Percentiles rank a stretch among this genome's conserved stretches.
Evolutionary conservation across 1,284 basidiomycete genomes (phyloP).

Genomic region (Marasmius fiardii): DNA sequence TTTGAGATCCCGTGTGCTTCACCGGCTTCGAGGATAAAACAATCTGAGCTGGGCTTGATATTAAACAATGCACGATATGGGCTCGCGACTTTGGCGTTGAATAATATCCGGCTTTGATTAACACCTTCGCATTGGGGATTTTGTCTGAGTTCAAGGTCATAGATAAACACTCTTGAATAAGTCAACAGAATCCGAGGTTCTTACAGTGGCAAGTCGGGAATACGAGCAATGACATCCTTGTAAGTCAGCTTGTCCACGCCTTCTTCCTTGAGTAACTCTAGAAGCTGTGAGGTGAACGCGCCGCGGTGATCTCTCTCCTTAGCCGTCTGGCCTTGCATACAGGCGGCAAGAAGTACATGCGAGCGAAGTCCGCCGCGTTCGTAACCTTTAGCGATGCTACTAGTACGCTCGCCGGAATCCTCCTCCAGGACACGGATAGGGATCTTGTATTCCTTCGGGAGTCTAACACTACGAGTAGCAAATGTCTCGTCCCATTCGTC

Average conservation of each 20-base stretch:
- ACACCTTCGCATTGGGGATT: conserved; percentile 7
- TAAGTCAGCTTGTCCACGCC: conserved; percentile 8
- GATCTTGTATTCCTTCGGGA: neutral
- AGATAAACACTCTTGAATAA: too few species aligned
- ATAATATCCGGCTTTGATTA: neutral
- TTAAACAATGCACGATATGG: neutral
- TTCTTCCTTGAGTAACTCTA: neutral
- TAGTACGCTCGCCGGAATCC: neutral
- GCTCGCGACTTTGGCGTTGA: neutral
- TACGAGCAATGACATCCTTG: neutral
- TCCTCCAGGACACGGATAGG: neutral
- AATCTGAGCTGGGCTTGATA: neutral
- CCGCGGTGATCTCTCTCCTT: conserved; percentile 1
- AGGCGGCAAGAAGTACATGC: conserved; percentile 6
- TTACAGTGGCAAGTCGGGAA: conserved; percentile 1
- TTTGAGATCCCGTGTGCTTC: conserved; percentile 18
- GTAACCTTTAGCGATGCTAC: neutral
- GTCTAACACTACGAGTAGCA: conserved; percentile 3
- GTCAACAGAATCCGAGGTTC: too few species aligned
- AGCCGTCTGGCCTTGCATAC: conserved; percentile 4
- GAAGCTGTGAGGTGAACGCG: neutral
- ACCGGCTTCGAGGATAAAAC: conserved; percentile 16
- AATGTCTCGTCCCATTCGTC: neutral
- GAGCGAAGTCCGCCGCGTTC: conserved; percentile 1
- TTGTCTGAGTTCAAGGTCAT: neutral